These are phyloP conservation scores for Phytophthora palmivora DNA, from an alignment of 352 stramenopile species.

Conservation along the genomic window DNA sequence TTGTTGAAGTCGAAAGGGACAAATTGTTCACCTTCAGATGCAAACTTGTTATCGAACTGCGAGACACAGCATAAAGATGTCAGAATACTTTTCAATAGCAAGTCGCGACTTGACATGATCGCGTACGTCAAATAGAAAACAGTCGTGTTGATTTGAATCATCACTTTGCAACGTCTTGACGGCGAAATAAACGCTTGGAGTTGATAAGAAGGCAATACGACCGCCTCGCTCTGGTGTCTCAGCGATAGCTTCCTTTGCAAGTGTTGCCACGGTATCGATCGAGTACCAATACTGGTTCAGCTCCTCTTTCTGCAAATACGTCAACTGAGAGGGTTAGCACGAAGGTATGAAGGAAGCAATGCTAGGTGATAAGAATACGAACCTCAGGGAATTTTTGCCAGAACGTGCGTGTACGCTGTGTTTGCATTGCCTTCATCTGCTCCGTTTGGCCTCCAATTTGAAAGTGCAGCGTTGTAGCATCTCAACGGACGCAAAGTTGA, in stretches of 20 bases:
- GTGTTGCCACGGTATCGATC: constrained; percentile 78
- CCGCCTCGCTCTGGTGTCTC: constrained; percentile 48
- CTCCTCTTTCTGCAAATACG: constrained; percentile 83
- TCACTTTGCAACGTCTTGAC: constrained; percentile 53
- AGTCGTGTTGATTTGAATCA: constrained; percentile 42
- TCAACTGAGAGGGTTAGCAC: neutral
- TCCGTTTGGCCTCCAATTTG: neutral
- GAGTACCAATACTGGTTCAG: constrained; percentile 98
- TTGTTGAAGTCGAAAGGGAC: constrained; percentile 93
- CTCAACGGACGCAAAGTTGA: constrained; percentile 19
- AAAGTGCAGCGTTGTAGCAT: constrained; percentile 7
- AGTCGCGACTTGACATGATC: neutral
- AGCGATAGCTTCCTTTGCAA: constrained; percentile 68
- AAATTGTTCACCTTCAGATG: constrained; percentile 62
- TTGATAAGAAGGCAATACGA: constrained; percentile 93
- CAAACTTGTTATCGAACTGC: constrained; percentile 90
- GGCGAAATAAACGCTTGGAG: constrained; percentile 94
- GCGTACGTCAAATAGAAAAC: constrained; percentile 91
- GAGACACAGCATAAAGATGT: neutral
- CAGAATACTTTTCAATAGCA: neutral
- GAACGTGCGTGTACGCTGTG: constrained; percentile 45
- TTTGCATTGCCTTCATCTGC: constrained; percentile 15
- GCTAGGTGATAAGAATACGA: constrained; percentile 1
- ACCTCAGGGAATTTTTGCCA: constrained; percentile 80
- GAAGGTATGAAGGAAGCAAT: neutral